Conservation (phyloP, 208 protist genomes). For the Angomonas deanei region DNA sequence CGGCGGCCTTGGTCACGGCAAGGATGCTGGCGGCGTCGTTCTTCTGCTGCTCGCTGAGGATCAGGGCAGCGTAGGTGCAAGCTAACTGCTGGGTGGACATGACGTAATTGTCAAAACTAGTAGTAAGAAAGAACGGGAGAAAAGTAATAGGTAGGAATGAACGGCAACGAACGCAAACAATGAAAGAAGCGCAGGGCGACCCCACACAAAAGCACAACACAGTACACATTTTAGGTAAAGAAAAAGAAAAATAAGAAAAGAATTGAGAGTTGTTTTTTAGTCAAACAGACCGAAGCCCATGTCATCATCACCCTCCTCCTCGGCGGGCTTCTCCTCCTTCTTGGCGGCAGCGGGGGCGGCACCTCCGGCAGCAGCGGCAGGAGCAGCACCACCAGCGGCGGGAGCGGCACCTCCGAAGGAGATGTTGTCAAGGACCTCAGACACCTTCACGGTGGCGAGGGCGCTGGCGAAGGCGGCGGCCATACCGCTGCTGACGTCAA, state of each 20-base stretch:
- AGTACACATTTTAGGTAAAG: too few species aligned
- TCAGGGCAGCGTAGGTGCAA: slow-evolving; percentile 93
- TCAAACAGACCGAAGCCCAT: slow-evolving; percentile 89
- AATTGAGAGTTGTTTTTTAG: slow-evolving; percentile 34
- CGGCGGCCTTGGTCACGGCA: slow-evolving; percentile 72
- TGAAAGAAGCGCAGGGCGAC: too few species aligned
- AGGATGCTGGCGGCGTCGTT: slow-evolving; percentile 58
- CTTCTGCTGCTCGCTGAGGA: slow-evolving; percentile 89
- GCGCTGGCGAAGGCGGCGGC: slow-evolving; percentile 58
- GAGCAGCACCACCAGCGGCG: slow-evolving; percentile 27
- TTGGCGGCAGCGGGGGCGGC: slow-evolving; percentile 33
- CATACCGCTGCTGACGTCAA: slow-evolving; percentile 72
- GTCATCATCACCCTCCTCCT: slow-evolving; percentile 82
- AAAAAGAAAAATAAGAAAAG: background rate
- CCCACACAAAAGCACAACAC: too few species aligned
- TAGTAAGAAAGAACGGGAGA: background rate
- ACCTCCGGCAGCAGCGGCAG: slow-evolving; percentile 36
- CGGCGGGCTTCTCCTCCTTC: slow-evolving; percentile 55
- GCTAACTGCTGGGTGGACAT: slow-evolving; percentile 75
- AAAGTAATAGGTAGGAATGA: background rate
- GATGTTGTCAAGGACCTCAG: slow-evolving; percentile 63
- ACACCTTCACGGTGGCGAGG: slow-evolving; percentile 50
- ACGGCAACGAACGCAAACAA: too few species aligned
- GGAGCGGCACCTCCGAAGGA: slow-evolving; percentile 52
- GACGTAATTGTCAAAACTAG: background rate